These are phyloP conservation scores for Aspergillus novoparasiticus DNA, from an alignment of 2,329 filamentous ascomycete genomes.

Conservation along the genomic window DNA sequence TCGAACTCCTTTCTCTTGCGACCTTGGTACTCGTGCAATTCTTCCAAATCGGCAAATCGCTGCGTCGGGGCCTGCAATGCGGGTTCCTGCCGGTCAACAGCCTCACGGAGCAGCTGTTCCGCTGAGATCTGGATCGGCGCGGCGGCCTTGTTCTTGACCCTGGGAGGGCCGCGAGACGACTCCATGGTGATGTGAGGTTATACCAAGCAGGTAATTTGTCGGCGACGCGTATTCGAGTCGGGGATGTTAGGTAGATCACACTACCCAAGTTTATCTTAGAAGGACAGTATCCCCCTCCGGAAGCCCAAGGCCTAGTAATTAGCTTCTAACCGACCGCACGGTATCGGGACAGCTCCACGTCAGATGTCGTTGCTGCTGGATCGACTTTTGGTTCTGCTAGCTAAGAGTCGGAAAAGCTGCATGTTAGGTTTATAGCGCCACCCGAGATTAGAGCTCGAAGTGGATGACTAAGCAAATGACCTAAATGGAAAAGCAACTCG, in stretches of 20 bases:
- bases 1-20: conserved; percentile 96
- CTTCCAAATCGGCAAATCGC: conserved; percentile 93
- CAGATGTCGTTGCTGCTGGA: neutral
- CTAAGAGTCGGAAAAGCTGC: conserved; percentile 23
- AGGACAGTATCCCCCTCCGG: neutral
- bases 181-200: conserved; percentile 66
- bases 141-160: conserved; percentile 98
- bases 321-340: neutral
- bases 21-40: conserved; percentile 96
- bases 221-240: neutral
- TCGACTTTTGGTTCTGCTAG: neutral
- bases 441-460: conserved; percentile 5
- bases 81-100: conserved; percentile 92
- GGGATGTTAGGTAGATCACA: neutral
- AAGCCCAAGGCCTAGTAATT: neutral
- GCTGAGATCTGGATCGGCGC: conserved; percentile 91
- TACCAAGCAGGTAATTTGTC: neutral
- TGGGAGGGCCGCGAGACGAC: conserved; percentile 82
- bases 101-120: conserved; percentile 95
- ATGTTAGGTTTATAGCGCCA: conserved; percentile 16
- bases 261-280: neutral
- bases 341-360: neutral
- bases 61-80: conserved; percentile 87
- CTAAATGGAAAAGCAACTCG: conserved; percentile 3
- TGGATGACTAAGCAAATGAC: conserved; percentile 17